A percentile compares a stretch with the other conserved stretches of the same genome.
Evolutionary conservation across 1,139 yeast genomes (phyloP).

Genomic region (Suhomyces bribrorum): DNA sequence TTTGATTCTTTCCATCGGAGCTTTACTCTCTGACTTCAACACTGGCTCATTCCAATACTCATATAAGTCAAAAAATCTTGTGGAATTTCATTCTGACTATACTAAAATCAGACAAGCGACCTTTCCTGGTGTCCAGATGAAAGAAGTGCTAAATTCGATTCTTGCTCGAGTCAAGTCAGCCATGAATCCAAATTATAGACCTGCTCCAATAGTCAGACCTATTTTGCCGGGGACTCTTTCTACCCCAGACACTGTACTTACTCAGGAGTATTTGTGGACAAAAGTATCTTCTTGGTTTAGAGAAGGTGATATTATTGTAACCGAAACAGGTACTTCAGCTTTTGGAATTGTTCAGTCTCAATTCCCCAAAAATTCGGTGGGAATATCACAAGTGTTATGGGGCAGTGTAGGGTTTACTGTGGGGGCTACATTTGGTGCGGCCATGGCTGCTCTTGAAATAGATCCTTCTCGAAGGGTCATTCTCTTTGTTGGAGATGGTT

Average conservation of each 20-base stretch:
- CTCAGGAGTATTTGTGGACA: constrained; percentile 84
- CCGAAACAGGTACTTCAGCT: constrained; percentile 90
- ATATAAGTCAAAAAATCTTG: constrained; percentile 36
- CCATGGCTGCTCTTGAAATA: constrained; percentile 60
- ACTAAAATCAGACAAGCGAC: constrained; percentile 38
- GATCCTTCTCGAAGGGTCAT: constrained; percentile 37
- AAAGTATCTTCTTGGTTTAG: constrained; percentile 71
- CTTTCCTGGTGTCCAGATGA: constrained; percentile 40
- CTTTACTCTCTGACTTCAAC: constrained; percentile 41
- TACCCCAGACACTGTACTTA: constrained; percentile 35
- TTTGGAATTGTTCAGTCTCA: constrained; percentile 80
- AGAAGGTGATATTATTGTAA: constrained; percentile 77
- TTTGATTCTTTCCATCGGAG: constrained; percentile 25
- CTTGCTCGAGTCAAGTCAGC: constrained; percentile 11
- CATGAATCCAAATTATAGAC: constrained; percentile 12
- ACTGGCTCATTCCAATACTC: constrained; percentile 45
- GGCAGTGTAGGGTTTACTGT: constrained; percentile 89
- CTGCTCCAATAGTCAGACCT: constrained; percentile 15
- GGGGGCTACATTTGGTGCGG: constrained; percentile 84
- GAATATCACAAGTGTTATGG: constrained; percentile 88
- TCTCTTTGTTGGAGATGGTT: constrained; percentile 44
- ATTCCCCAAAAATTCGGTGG: constrained; percentile 72
- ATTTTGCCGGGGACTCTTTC: constrained; percentile 25
- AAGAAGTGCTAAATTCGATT: constrained; percentile 26
- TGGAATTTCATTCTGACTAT: constrained; percentile 44